Base-by-base conservation (phyloP, 1,284 basidiomycete genomes). In the Serendipita sp. region DNA sequence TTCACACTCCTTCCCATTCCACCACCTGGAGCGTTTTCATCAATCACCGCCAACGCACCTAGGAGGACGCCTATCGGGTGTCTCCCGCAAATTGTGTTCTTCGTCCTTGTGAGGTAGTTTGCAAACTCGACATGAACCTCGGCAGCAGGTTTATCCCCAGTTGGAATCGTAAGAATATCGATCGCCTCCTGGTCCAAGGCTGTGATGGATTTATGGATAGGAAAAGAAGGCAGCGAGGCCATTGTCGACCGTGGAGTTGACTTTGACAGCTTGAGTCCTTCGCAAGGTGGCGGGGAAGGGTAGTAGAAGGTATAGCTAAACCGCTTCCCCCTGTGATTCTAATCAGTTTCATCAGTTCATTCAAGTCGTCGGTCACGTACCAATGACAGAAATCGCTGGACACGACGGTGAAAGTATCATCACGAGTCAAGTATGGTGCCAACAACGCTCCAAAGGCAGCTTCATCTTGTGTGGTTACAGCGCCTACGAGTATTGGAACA, bases 341-440 rank as follows among this genome's bases (percentile, higher is more conserved):
- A 13, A 8, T 65, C 43, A 58, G 32, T 3, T 8, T 32, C 10
- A 5, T 58, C 53, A 22, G 12, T 8, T 32, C n/a, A 8, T n/a
- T 35, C 8, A 35, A 8, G n/a, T 10, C 26, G 32, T 3, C 10
- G 10, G 49, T 13, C 5, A 69, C 79, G 65, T 68, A 93, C 94
- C 95, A 99, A 72, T 99, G 95, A 70, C 96, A 99, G 71, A 99
- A 99, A 73, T 99, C 96, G 65, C 88, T 91, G 2, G 93, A 97
- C 62, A 97, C 80, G 45, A 99, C 85, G 69, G 88, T 93, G 66
- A 99, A 79, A 0, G 91, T 98, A 64, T 86, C 83, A 1, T 83
- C 79, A 66, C 84, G 78, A 1, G 79, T 76, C 61, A 96, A 79
- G 72, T 91, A 95, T 0, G 88, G 86, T 0, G 89, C 89, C 0